Percentiles rank a stretch among this genome's conserved stretches.
phyloP scores from a whole-genome alignment of 2,329 filamentous ascomycete genomes.

The Alternaria viburni region DNA sequence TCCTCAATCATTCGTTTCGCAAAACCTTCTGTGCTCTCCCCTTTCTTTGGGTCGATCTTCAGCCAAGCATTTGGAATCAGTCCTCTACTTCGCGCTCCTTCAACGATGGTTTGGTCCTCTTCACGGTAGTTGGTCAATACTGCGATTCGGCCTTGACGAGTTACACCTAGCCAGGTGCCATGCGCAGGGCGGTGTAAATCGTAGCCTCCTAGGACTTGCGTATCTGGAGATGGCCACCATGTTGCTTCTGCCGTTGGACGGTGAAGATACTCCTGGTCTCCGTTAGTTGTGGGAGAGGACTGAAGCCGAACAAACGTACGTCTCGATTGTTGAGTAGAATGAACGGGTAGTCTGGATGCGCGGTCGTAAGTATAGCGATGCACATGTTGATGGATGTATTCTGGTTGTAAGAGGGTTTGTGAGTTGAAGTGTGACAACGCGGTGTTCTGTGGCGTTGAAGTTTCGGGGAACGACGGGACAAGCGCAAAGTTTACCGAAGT shows the following conservation, averaged over 20 bases:
- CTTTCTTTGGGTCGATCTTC: conserved; percentile 44
- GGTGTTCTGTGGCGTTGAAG: conserved; percentile 7
- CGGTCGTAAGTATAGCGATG: conserved; percentile 57
- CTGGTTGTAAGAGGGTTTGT: background rate
- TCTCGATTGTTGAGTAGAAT: conserved; percentile 60
- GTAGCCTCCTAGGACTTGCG: conserved; percentile 65
- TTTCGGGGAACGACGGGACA: conserved; percentile 19
- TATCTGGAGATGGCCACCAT: conserved; percentile 65
- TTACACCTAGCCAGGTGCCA: conserved; percentile 71
- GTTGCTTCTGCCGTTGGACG: conserved; percentile 64
- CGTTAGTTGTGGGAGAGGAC: conserved; percentile 6
- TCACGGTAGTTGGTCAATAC: conserved; percentile 71
- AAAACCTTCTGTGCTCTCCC: conserved; percentile 57
- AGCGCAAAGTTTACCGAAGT: conserved; percentile 9
- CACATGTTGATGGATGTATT: conserved; percentile 45
- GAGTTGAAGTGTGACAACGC: background rate
- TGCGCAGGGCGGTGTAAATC: conserved; percentile 65
- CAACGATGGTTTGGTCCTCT: conserved; percentile 50
- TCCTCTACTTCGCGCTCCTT: conserved; percentile 61
- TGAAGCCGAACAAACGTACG: conserved; percentile 31
- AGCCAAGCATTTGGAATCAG: conserved; percentile 67
- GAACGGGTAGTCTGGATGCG: conserved; percentile 57
- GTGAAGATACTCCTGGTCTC: conserved; percentile 63
- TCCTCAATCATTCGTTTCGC: conserved; percentile 62
- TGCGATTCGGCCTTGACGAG: conserved; percentile 65